A percentile compares a stretch with the other conserved stretches of the same genome.
These are phyloP conservation scores for Erigeron philadelphicus DNA, from an alignment of 140 eudicot genomes.

Conservation along the genomic window DNA sequence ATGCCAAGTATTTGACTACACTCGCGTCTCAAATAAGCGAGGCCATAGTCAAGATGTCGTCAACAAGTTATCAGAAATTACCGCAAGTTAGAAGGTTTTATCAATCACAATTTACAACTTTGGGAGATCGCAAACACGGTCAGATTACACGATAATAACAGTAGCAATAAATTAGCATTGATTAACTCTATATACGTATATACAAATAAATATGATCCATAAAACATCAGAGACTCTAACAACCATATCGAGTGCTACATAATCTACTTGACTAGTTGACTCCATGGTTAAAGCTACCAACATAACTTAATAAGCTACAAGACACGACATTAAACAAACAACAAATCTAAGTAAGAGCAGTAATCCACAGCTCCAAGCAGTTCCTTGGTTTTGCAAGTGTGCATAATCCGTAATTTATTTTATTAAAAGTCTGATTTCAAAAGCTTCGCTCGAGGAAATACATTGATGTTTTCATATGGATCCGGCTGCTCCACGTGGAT, in stretches of 20 bases:
- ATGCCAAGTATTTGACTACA: too few species aligned
- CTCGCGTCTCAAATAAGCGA: too few species aligned
- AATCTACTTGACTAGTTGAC: constrained; percentile 31
- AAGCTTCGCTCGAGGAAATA: constrained; percentile 67
- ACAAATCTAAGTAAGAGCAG: constrained; percentile 30
- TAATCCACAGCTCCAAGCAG: constrained; percentile 18
- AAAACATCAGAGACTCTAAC: constrained; percentile 24
- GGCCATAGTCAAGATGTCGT: too few species aligned
- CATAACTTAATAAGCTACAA: constrained; percentile 19
- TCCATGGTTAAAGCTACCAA: constrained; percentile 35
- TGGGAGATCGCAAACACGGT: constrained; percentile 7
- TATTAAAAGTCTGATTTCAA: constrained; percentile 63
- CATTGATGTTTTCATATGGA: constrained; percentile 50
- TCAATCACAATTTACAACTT: neutral
- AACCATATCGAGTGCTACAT: constrained; percentile 26
- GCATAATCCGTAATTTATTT: neutral
- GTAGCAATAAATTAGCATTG: constrained; percentile 25
- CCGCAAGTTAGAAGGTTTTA: neutral
- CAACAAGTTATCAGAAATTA: too few species aligned
- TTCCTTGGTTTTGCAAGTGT: neutral
- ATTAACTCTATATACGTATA: constrained; percentile 27
- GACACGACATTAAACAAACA: constrained; percentile 26
- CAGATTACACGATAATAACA: constrained; percentile 1
- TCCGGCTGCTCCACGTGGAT: constrained; percentile 68
- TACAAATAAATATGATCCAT: constrained; percentile 38